Percentiles rank a stretch among this genome's conserved stretches.
phyloP scores from a whole-genome alignment of 1,139 yeast genomes.

The Suhomyces wounanorum region DNA sequence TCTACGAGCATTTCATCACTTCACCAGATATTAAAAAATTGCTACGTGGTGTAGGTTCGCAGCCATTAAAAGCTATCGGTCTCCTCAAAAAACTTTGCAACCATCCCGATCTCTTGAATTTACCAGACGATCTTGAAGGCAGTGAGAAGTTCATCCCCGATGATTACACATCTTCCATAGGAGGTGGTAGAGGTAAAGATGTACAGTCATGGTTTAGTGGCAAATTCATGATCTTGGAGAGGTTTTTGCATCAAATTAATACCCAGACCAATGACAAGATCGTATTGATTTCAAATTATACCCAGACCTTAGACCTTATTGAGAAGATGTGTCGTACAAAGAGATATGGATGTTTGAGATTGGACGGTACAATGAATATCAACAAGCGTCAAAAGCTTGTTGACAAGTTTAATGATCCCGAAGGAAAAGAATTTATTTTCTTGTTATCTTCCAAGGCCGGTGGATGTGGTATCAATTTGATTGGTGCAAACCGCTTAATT shows the following conservation, averaged over 20 bases:
- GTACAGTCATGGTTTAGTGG: constrained; percentile 63
- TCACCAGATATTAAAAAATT: constrained; percentile 78
- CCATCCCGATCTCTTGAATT: constrained; percentile 81
- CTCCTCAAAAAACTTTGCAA: constrained; percentile 85
- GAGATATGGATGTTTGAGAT: constrained; percentile 75
- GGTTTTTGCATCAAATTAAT: constrained; percentile 77
- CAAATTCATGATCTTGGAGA: constrained; percentile 63
- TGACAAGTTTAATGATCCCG: constrained; percentile 88
- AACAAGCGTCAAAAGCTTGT: constrained; percentile 93
- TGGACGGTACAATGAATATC: constrained; percentile 92
- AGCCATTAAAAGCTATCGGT: constrained; percentile 90
- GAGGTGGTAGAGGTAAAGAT: constrained; percentile 49
- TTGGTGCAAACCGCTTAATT: constrained; percentile 91
- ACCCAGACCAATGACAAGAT: constrained; percentile 89
- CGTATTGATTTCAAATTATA: constrained; percentile 90
- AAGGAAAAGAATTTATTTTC: constrained; percentile 84
- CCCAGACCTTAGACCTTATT: constrained; percentile 88
- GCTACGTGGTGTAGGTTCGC: constrained; percentile 72
- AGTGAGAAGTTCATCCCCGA: constrained; percentile 68
- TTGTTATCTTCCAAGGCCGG: constrained; percentile 95
- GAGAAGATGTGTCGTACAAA: constrained; percentile 79
- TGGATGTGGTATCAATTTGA: constrained; percentile 96
- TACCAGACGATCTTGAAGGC: constrained; percentile 79
- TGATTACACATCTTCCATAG: constrained; percentile 54
- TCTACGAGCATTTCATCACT: constrained; percentile 75